Evolutionary conservation across 345 rosid genomes (phyloP), one percentile per base, ranked within the genome.

Genomic region (Cardamine occulta): DNA sequence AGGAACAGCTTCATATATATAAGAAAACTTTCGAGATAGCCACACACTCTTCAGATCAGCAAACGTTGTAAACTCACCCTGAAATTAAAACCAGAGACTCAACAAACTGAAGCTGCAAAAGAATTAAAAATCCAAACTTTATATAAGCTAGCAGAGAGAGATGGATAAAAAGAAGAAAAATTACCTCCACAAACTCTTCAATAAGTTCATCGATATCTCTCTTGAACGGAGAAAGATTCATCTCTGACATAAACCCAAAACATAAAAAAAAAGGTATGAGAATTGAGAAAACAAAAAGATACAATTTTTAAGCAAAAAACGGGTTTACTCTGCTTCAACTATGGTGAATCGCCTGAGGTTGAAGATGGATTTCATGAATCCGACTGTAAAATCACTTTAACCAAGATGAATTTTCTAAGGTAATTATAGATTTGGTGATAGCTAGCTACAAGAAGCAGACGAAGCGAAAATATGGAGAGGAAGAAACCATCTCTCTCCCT

Each of bases 11-110:
- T 86, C 86, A 59, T 64, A 89, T 24, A 91, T 83, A 75, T 79
- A 84, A 14, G 91, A 78, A 74, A 89, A 88, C 59, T 84, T 91
- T 77, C 82, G 83, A 0, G 86, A 80, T 23, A 79, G 73, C 93
- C 97, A 89, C 13, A 88, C 72, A 18, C 76, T 83, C 88, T 88
- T 91, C 91, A 87, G 83, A 57, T 85, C 91, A 72, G 60, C 79
- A 61, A 88, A 81, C 2, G 79, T 86, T 55, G 71, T 80, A 13
- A 65, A 81, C 56, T 81, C 84, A 58, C 74, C 56, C 91, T 89
- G 79, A 18, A 26, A 58, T 5, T 32, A 51, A 74, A 40, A 57
- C 52, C 29, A 63, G 28, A 47, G 23, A 51, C 39, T 63, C 56
- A 53, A 13, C 44, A 74, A 39, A 28, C 14, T 15, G 7, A 40